Base-by-base conservation (phyloP, 345 rosid genomes). In the Gynandropsis gynandra region DNA sequence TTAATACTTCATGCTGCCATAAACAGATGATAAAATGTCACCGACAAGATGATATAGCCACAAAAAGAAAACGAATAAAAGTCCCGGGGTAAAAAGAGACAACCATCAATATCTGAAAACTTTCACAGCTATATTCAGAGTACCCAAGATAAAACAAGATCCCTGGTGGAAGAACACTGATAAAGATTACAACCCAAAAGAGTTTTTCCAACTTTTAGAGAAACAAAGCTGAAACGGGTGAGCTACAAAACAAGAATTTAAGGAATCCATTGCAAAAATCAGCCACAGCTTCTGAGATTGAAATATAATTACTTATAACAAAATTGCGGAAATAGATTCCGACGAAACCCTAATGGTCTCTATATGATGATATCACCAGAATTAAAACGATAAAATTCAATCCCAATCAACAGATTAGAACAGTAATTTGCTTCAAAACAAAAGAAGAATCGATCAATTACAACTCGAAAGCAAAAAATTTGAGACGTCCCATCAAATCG, bases 391-490 rank as follows among this genome's bases (percentile, higher is more conserved):
- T 31, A 9, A 51, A 46, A 29, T 18, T 40, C 6, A 51, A 29
- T 17, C 16, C 15, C 42, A 19, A 31, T 36, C 37, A 18, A 56
- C 17, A 34, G 31, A 38, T 46, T 1, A 39, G 8, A 58, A 0
- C 45, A 49, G 54, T 58, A 51, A 57, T 38, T n/a, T 5, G 19
- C 5, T 21, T 59, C 40, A 36, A 45, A n/a, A 8, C 36, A n/a
- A 3, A 16, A 2, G 15, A 45, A 33, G 45, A 46, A 4, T 0
- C 16, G 2, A 33, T 47, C 49, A 39, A 31, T 47, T 40, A 33
- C 4, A 38, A 47, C 19, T 19, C 8, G 0, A 18, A 46, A 29
- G 24, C 27, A 4, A 10, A n/a, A 0, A 39, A 5, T 4, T 27
- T 10, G 47, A 58, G 50, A 29, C 15, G 17, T 5, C 41, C 17